phyloP scores from a whole-genome alignment of 164 flowering plant species.

The Sextonia rubra region DNA sequence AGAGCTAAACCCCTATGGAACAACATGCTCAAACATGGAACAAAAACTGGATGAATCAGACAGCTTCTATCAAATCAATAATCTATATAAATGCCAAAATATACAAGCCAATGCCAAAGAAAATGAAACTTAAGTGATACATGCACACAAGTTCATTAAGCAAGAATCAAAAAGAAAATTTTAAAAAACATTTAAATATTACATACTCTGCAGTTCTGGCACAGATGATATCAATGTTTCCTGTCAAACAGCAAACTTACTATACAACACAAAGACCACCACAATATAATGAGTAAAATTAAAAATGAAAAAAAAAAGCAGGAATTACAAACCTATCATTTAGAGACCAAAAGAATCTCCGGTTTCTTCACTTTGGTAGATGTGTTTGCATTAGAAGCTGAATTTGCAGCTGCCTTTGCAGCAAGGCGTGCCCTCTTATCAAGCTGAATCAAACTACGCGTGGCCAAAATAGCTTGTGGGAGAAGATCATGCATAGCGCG shows the following conservation, averaged over 20 bases:
- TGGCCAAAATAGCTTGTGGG: constrained; percentile 84
- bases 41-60: too few species aligned
- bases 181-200: background rate
- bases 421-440: constrained; percentile 58
- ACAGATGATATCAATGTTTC: background rate
- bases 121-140: background rate
- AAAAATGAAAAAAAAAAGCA: background rate
- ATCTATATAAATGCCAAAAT: too few species aligned
- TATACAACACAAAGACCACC: constrained; percentile 15
- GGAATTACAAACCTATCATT: constrained; percentile 32
- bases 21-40: too few species aligned
- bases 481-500: constrained; percentile 82
- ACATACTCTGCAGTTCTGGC: background rate
- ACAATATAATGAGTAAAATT: background rate
- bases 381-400: constrained; percentile 64
- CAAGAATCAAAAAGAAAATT: background rate
- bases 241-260: constrained; percentile 8
- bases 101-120: background rate
- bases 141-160: background rate
- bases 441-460: constrained; percentile 78
- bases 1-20: too few species aligned
- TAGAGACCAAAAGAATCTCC: constrained; percentile 76
- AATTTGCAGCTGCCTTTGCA: constrained; percentile 35
- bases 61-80: too few species aligned
- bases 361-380: constrained; percentile 88